Conservation (phyloP, 495 filamentous ascomycete genomes). For the Neurospora sp. region DNA sequence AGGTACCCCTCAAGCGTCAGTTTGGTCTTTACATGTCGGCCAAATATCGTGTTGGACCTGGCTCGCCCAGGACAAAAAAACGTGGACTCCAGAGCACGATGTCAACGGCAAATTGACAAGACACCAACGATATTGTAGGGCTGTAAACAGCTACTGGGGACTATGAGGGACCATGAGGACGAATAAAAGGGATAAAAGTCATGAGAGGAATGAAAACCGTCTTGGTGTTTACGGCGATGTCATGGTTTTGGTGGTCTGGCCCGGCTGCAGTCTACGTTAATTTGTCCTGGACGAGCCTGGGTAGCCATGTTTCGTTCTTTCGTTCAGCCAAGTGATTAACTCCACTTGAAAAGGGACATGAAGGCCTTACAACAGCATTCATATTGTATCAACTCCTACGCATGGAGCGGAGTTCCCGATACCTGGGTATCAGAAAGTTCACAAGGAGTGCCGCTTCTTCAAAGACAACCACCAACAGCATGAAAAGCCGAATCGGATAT, state of each 20-base stretch:
- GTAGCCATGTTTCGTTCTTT: constrained; percentile 7
- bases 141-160: no score
- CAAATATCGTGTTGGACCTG: neutral
- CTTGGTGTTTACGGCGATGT: no score
- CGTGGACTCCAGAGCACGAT: no score
- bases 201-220: no score
- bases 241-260: no score
- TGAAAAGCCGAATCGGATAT: neutral
- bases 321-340: neutral
- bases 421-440: neutral
- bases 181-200: no score
- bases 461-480: neutral
- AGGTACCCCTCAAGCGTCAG: neutral
- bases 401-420: neutral
- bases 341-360: constrained; percentile 3
- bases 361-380: neutral
- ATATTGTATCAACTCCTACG: neutral
- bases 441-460: neutral
- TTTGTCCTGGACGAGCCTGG: no score
- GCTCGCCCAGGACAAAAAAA: no score
- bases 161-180: no score
- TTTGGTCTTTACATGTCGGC: neutral
- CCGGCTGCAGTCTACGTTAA: no score
- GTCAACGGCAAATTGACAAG: no score
- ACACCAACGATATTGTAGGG: no score